Percentiles rank a stretch among this genome's conserved stretches.
Evolutionary conservation across 1,284 basidiomycete species (phyloP).

Genomic region (Termitomyces sp.): DNA sequence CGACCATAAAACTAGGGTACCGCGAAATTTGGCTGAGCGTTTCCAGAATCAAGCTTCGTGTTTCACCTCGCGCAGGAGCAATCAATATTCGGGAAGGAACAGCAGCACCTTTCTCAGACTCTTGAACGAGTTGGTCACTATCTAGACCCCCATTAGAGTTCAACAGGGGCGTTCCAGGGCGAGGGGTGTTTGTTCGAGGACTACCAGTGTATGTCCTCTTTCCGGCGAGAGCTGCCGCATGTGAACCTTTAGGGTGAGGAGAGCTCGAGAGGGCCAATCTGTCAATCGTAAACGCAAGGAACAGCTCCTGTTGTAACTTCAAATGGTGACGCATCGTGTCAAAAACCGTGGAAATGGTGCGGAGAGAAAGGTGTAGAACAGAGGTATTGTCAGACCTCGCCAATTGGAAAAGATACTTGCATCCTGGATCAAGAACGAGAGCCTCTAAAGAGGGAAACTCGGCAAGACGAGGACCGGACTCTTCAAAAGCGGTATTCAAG

Average conservation of each 20-base stretch:
- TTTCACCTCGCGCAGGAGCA: conserved; percentile 80
- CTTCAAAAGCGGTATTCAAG: conserved; percentile 87
- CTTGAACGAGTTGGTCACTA: conserved; percentile 28
- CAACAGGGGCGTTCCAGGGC: conserved; percentile 54
- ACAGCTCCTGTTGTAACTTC: conserved; percentile 96
- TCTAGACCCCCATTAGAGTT: conserved; percentile 38
- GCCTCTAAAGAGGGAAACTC: conserved; percentile 69
- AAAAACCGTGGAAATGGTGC: conserved; percentile 85
- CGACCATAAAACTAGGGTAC: conserved; percentile 88
- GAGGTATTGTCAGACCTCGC: conserved; percentile 84
- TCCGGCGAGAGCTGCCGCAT: conserved; percentile 14
- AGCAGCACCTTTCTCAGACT: conserved; percentile 45
- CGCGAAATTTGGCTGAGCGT: conserved; percentile 79
- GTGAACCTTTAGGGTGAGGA: conserved; percentile 20
- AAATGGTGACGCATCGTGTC: conserved; percentile 84
- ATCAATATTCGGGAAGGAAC: conserved; percentile 57
- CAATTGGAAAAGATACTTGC: conserved; percentile 94
- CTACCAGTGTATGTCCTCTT: conserved; percentile 23
- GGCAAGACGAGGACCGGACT: conserved; percentile 72
- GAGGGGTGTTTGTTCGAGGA: conserved; percentile 37
- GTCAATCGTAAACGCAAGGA: conserved; percentile 91
- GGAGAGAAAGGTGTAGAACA: conserved; percentile 77
- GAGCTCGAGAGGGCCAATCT: conserved; percentile 64
- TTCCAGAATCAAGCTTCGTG: conserved; percentile 87
- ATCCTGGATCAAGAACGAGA: conserved; percentile 83